phyloP scores from a whole-genome alignment of 2,329 filamentous ascomycete genomes.

The Ceratocystis papillata region DNA sequence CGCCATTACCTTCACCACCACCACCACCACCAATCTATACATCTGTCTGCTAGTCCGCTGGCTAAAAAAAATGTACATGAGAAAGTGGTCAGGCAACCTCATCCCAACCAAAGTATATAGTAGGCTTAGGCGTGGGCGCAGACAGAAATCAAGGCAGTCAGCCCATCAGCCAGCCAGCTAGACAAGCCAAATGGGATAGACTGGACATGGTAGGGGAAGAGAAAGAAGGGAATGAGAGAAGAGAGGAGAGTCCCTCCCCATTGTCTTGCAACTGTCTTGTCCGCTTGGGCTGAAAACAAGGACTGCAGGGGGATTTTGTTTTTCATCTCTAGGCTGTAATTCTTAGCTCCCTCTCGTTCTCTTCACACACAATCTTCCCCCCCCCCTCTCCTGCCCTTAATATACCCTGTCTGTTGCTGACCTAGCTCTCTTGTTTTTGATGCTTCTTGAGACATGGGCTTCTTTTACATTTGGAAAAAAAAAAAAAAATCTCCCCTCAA shows the following conservation, averaged over 20 bases:
- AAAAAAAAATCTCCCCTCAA: not conserved
- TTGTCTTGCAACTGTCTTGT: conserved; percentile 12
- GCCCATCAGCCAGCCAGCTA: not conserved
- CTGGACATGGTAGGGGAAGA: not conserved
- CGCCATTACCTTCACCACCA: not conserved
- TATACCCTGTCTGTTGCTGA: too few species aligned
- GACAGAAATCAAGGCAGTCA: not conserved
- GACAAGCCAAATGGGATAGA: not conserved
- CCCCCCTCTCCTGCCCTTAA: too few species aligned
- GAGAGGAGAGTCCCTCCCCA: too few species aligned
- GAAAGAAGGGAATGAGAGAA: not conserved
- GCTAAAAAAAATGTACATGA: too few species aligned
- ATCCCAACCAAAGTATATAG: not conserved
- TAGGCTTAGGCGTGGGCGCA: not conserved
- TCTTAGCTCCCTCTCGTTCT: not conserved
- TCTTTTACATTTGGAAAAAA: conserved; percentile 2
- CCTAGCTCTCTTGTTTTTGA: too few species aligned
- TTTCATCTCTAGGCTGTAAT: not conserved
- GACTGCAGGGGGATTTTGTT: conserved; percentile 1
- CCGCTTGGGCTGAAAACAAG: conserved; percentile 5
- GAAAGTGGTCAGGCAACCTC: too few species aligned
- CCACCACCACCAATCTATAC: too few species aligned
- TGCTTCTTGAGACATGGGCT: not conserved
- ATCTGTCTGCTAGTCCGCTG: too few species aligned
- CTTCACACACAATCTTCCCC: not conserved